Conservation (phyloP, 495 filamentous ascomycete genomes). For the Halenospora varia region DNA sequence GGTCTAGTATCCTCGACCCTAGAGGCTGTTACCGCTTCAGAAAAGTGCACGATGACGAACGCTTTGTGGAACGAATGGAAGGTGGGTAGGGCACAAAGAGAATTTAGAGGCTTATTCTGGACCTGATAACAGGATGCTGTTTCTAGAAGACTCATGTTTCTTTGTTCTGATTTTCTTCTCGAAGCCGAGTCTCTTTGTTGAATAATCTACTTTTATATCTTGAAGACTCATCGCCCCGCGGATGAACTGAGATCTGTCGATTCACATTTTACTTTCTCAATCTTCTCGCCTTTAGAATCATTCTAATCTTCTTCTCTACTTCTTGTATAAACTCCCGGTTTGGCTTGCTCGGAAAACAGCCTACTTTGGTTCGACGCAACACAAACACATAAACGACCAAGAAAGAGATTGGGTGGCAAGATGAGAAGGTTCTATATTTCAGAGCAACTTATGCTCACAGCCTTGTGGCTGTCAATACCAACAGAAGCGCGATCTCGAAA, state of each 20-base stretch:
- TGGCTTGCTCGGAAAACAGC: too few species aligned
- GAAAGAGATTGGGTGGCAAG: neutral
- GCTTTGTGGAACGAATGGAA: neutral
- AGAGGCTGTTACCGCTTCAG: slow-evolving; percentile 1
- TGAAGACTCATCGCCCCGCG: neutral
- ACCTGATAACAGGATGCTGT: slow-evolving; percentile 1
- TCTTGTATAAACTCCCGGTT: neutral
- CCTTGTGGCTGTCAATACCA: slow-evolving; percentile 11
- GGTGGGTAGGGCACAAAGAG: slow-evolving; percentile 15
- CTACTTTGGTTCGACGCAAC: neutral
- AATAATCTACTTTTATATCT: neutral
- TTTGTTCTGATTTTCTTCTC: slow-evolving; percentile 10
- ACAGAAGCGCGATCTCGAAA: slow-evolving; percentile 8
- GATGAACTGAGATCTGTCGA: neutral
- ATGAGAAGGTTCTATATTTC: slow-evolving; percentile 15
- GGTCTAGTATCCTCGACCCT: neutral
- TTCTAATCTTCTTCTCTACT: neutral
- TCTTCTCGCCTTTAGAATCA: neutral
- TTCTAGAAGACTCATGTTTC: slow-evolving; percentile 16
- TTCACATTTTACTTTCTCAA: neutral
- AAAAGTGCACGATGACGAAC: slow-evolving; percentile 14
- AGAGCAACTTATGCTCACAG: slow-evolving; percentile 12
- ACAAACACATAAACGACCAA: neutral
- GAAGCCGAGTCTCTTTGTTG: slow-evolving; percentile 6
- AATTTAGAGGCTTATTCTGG: neutral